A percentile compares a stretch with the other conserved stretches of the same genome.
These are phyloP conservation scores for Hymenoscyphus scutula DNA, from an alignment of 2,329 filamentous ascomycete species.

Conservation along the genomic window DNA sequence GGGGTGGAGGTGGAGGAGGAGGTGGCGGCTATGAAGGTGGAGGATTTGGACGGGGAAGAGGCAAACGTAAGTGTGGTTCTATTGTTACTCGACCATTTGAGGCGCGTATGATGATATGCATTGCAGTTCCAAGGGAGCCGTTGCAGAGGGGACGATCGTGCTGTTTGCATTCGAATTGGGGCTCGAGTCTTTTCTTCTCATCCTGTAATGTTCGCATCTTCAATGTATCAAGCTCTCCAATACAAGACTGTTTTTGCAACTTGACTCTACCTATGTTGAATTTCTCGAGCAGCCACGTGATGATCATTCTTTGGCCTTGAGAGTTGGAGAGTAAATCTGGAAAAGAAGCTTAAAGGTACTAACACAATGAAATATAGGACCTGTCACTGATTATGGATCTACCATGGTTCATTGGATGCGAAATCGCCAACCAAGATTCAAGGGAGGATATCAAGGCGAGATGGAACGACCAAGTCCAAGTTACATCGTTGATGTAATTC, in stretches of 20 bases:
- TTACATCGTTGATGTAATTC: conserved; percentile 77
- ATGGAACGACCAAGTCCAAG: conserved; percentile 81
- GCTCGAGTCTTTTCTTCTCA: background rate
- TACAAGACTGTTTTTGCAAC: conserved; percentile 1
- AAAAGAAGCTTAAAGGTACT: background rate
- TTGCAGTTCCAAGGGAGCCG: background rate
- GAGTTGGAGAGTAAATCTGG: background rate
- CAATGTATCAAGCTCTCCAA: conserved; percentile 3
- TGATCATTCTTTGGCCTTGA: background rate
- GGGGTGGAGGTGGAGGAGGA: conserved; percentile 21
- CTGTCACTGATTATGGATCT: conserved; percentile 89
- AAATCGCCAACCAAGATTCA: conserved; percentile 73
- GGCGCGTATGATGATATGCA: background rate
- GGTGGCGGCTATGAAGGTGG: conserved; percentile 19
- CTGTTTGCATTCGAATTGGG: background rate
- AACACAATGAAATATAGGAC: conserved; percentile 52
- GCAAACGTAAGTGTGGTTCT: conserved; percentile 33
- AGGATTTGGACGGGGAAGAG: conserved; percentile 32
- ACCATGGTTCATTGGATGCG: conserved; percentile 91
- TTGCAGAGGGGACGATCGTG: background rate
- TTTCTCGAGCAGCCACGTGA: conserved; percentile 5
- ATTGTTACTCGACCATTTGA: background rate
- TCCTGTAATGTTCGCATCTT: background rate
- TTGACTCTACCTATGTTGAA: background rate
- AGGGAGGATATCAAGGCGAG: conserved; percentile 69